These are phyloP conservation scores for Verbascum thapsus DNA, from an alignment of 257 asterid genomes.

Conservation along the genomic window DNA sequence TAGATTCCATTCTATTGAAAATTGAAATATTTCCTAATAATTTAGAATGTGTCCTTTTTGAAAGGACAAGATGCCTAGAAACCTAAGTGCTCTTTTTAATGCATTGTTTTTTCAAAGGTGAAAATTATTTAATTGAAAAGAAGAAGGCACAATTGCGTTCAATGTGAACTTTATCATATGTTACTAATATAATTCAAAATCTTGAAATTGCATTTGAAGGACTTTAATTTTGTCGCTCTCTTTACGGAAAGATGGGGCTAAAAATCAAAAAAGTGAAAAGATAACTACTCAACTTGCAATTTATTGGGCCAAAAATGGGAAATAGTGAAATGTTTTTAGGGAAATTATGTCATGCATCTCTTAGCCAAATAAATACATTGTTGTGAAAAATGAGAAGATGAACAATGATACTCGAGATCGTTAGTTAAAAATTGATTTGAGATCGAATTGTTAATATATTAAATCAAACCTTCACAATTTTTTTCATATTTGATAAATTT, in stretches of 20 bases:
- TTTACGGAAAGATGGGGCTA: too few relatives aligned
- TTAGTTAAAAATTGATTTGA: too few relatives aligned
- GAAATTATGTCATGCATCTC: too few relatives aligned
- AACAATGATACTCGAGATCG: too few relatives aligned
- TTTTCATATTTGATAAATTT: too few relatives aligned
- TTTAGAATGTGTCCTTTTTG: not conserved
- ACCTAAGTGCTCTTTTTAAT: not conserved
- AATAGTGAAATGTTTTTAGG: too few relatives aligned
- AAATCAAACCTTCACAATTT: too few relatives aligned
- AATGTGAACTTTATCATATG: not conserved
- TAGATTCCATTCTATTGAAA: slow-evolving; percentile 23
- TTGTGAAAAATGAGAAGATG: too few relatives aligned
- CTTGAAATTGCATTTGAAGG: not conserved
- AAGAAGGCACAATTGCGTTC: not conserved
- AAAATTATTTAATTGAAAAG: not conserved
- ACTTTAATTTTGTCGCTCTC: too few relatives aligned
- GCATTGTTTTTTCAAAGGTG: not conserved
- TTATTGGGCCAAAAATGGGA: not conserved
- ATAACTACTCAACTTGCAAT: not conserved
- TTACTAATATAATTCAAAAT: not conserved
- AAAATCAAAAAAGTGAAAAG: too few relatives aligned
- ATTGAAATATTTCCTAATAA: not conserved
- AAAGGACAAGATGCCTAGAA: not conserved
- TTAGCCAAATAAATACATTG: too few relatives aligned
- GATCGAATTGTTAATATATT: too few relatives aligned